Evolutionary conservation across 805 yeast species (phyloP), one percentile per base, ranked within the genome.

Genomic region (Saccharomycopsis sp.): DNA sequence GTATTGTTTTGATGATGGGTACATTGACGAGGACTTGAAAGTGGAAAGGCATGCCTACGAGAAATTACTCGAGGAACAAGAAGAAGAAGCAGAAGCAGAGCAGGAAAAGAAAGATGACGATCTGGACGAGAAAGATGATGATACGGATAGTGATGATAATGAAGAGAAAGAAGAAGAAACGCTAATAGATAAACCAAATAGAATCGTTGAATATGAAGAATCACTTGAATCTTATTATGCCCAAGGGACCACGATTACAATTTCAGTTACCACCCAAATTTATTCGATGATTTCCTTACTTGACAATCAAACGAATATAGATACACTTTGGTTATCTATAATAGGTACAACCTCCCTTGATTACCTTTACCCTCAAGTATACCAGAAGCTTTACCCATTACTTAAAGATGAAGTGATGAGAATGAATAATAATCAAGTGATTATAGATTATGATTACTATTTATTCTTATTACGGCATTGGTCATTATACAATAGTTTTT

Each of bases 391-490:
- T 31, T 79, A 77, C 47, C 95, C 95, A 1, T 65, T 89, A 7
- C 66, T 85, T 46, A 77, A 75, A 49, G 95, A 87, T 47, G 97
- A 93, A 60, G 95, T 88, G 20, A 70, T 70, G 29, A 77, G 97
- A 57, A 60, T 87, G 56, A 54, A 58, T 4, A 57, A 56, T 17
- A 74, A 5, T 58, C 11, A 74, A 1, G 63, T 93, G 22, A 70
- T 72, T 20, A 67, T 86, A 14, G 96, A 86, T 56, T 75, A 81
- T 21, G 98, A 94, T 61, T 93, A 85, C 61, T 79, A 87, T 48
- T 66, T 93, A 37, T 93, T 89, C 58, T 64, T 94, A 33, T 68
- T 93, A 38, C 79, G 97, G 38, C 97, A 90, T 60, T 89, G 97
- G 86, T 83, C 95, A 8, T 66, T 93, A 14, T 90, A 93, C 63